These are phyloP conservation scores for Rheum nobile DNA, from an alignment of 148 eudicot genomes.

Conservation along the genomic window DNA sequence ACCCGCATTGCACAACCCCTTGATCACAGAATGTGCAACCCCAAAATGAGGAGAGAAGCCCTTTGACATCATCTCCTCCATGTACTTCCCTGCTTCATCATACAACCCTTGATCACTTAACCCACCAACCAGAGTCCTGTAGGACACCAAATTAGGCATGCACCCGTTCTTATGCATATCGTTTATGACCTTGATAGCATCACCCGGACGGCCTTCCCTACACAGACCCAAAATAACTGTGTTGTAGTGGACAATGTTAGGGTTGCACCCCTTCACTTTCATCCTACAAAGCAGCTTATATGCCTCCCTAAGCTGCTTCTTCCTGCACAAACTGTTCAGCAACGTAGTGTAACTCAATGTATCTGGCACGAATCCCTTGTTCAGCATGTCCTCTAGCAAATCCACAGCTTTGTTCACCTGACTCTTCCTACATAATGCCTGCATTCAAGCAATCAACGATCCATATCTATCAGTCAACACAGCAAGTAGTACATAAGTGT, in stretches of 20 bases:
- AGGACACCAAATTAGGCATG: conserved; percentile 71
- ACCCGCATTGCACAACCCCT: conserved; percentile 63
- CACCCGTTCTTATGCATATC: conserved; percentile 76
- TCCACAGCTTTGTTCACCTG: conserved; percentile 70
- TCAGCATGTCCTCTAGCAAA: conserved; percentile 80
- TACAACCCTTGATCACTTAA: conserved; percentile 64
- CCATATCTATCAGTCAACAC: neutral
- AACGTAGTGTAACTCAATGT: conserved; percentile 65
- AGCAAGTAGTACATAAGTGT: too few species aligned
- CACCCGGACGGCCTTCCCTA: conserved; percentile 54
- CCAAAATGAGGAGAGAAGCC: conserved; percentile 85
- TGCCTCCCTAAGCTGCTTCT: conserved; percentile 76
- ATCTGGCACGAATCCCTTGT: conserved; percentile 84
- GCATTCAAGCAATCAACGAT: conserved; percentile 22
- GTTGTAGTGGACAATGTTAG: conserved; percentile 72
- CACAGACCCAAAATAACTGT: conserved; percentile 68
- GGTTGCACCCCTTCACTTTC: conserved; percentile 90
- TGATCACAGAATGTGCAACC: conserved; percentile 43
- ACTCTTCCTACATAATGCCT: conserved; percentile 79
- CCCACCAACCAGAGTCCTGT: conserved; percentile 71
- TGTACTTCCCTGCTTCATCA: conserved; percentile 49
- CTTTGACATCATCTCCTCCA: conserved; percentile 52
- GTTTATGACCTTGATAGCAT: conserved; percentile 71
- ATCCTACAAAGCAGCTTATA: conserved; percentile 87
- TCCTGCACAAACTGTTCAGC: conserved; percentile 88